A percentile compares a stretch with the other conserved stretches of the same genome.
Conservation (phyloP, 2,329 filamentous ascomycete species). For the Diaporthe nobilis region DNA sequence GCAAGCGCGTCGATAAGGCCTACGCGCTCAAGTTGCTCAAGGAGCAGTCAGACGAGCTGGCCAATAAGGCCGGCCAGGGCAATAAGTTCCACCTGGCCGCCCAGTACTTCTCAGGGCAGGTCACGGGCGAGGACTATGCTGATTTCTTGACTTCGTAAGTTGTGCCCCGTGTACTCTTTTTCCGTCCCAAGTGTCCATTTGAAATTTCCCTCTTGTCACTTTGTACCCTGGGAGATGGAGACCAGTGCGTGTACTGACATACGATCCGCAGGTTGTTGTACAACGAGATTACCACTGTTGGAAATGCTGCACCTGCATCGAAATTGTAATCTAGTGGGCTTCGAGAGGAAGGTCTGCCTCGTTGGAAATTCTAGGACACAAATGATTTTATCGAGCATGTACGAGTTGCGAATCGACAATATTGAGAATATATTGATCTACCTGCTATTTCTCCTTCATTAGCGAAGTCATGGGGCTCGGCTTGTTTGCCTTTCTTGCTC, state of each 20-base stretch:
- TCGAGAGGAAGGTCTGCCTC: not conserved
- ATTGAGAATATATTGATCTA: not conserved
- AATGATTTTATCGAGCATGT: slow-evolving; percentile 8
- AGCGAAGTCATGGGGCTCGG: too few relatives aligned
- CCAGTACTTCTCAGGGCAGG: slow-evolving; percentile 92
- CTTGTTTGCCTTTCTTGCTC: not conserved
- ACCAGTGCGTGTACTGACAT: not conserved
- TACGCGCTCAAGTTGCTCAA: slow-evolving; percentile 89
- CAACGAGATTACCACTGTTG: slow-evolving; percentile 86
- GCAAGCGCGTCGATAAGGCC: slow-evolving; percentile 92
- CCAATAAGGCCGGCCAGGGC: slow-evolving; percentile 82
- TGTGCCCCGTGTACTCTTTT: not conserved
- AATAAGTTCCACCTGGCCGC: slow-evolving; percentile 94
- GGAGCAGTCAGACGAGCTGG: slow-evolving; percentile 85
- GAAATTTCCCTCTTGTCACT: slow-evolving; percentile 30
- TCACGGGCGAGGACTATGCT: slow-evolving; percentile 97
- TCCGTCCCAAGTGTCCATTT: not conserved
- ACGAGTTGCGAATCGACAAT: not conserved
- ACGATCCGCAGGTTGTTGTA: slow-evolving; percentile 77
- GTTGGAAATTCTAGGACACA: not conserved
- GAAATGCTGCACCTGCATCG: slow-evolving; percentile 71
- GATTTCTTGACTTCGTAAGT: slow-evolving; percentile 91
- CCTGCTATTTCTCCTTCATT: too few relatives aligned
- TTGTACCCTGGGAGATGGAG: too few relatives aligned
- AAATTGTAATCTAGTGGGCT: slow-evolving; percentile 66